Percentiles rank a stretch among this genome's conserved stretches.
Conservation (phyloP, 805 yeast genomes). For the Wickerhamiella sergipiensis region DNA sequence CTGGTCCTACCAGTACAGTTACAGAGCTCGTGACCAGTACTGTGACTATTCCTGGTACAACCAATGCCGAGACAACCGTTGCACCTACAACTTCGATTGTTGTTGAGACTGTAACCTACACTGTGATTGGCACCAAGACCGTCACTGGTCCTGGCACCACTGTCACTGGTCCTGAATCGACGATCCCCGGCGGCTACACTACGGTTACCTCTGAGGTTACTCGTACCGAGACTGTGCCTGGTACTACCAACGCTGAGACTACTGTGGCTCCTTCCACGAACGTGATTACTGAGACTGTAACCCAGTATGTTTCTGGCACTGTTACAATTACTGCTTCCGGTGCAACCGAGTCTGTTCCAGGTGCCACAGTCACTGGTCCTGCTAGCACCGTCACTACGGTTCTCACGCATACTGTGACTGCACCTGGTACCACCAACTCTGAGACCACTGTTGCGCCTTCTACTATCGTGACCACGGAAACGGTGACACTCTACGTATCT, state of each 20-base stretch:
- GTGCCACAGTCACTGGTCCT: constrained; percentile 2
- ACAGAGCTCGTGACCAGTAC: background rate
- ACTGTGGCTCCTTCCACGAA: constrained; percentile 10
- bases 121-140: background rate
- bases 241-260: constrained; percentile 11
- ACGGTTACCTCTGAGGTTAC: background rate
- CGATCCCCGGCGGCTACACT: constrained; percentile 9
- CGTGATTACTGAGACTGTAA: background rate
- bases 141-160: background rate
- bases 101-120: background rate
- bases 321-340: background rate
- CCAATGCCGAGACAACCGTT: constrained; percentile 4
- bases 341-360: background rate
- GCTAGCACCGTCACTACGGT: background rate
- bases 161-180: background rate
- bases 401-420: constrained; percentile 3
- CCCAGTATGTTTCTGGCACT: background rate
- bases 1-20: background rate
- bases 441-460: constrained; percentile 10
- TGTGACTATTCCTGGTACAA: constrained; percentile 2
- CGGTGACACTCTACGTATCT: background rate
- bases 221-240: constrained; percentile 3
- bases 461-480: background rate
- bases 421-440: constrained; percentile 9
- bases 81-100: background rate